Base-by-base conservation (phyloP, 345 rosid genomes). In the Dipteronia dyeriana region DNA sequence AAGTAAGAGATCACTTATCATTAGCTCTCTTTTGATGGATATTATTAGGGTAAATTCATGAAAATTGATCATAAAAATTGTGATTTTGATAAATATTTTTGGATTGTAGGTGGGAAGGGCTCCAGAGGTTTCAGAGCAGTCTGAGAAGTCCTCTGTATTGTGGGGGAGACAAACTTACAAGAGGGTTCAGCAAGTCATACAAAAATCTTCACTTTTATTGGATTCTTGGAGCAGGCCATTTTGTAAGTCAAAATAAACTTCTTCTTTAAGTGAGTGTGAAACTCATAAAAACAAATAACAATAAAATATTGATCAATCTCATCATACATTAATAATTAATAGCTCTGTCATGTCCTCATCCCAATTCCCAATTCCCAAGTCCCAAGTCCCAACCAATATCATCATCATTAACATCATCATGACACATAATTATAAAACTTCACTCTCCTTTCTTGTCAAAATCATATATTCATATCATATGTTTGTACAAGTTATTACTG, bases 161-260 rank as follows among this genome's bases (percentile, higher is more conserved):
- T 68, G 92, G 85, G 45, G 77, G 38, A 2, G 89, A 84, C 41
- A 59, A 4, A 23, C 10, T 5, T n/a, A 91, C 94, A 39, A 90
- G 77, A 87, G 99, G 92, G 29, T 95, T 95, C 86, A 76, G 76
- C 71, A 93, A 85, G 78, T 88, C 97, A 1, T 90, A 86, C 86
- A 86, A 90, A 78, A 95, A 93, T 77, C 81, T 95, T 13, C 91
- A 86, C 47, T 93, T 95, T 14, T 93, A 85, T 76, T 95, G 99
- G 99, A 91, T 95, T 84, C 96, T 95, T 73, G 89, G 90, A 68
- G 97, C 99, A n/a, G 99, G 99, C 66, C 99, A 95, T 80, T 95
- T 91, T 84, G 99, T 95, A 88, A 93, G 97, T 80, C 4, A 67
- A 31, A 31, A 31, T 2, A 31, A 31, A 31, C 31, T 29, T 29